Percentiles rank a stretch among this genome's conserved stretches.
These are phyloP conservation scores for Cordyceps fumosorosea DNA, from an alignment of 2,329 filamentous ascomycete species.

Conservation along the genomic window DNA sequence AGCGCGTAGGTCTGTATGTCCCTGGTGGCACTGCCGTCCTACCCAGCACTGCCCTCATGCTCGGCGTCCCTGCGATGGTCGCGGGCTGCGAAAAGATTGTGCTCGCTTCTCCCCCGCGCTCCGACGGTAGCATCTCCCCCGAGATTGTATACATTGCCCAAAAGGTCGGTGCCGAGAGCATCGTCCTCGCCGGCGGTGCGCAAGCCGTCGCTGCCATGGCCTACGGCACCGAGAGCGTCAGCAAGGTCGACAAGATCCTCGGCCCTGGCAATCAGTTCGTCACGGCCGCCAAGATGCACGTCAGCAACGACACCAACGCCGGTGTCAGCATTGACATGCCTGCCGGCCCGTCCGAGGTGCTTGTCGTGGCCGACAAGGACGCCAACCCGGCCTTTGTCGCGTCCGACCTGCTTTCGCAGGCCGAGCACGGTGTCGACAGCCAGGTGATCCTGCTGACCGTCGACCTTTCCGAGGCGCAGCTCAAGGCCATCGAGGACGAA, in stretches of 20 bases:
- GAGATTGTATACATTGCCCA: slow-evolving; percentile 97
- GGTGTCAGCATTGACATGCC: slow-evolving; percentile 98
- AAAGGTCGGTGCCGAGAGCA: slow-evolving; percentile 92
- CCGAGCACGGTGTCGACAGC: slow-evolving; percentile 92
- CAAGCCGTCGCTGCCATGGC: slow-evolving; percentile 96
- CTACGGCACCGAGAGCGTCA: slow-evolving; percentile 90
- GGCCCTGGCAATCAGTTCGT: slow-evolving; percentile 98
- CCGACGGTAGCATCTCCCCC: slow-evolving; percentile 85
- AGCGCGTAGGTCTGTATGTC: slow-evolving; percentile 92
- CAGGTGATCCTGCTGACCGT: slow-evolving; percentile 90
- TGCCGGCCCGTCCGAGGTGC: slow-evolving; percentile 88
- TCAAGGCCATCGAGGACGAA: slow-evolving; percentile 84
- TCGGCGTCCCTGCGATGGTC: slow-evolving; percentile 95
- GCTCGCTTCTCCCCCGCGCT: slow-evolving; percentile 80
- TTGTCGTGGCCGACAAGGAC: slow-evolving; percentile 86
- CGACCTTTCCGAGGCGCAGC: slow-evolving; percentile 63
- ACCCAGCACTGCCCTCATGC: slow-evolving; percentile 93
- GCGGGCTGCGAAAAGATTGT: slow-evolving; percentile 95
- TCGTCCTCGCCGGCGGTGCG: slow-evolving; percentile 90
- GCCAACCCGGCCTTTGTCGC: slow-evolving; percentile 93
- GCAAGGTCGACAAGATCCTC: slow-evolving; percentile 97
- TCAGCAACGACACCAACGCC: slow-evolving; percentile 94
- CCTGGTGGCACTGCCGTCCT: slow-evolving; percentile 96
- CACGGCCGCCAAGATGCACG: slow-evolving; percentile 96
- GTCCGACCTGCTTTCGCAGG: slow-evolving; percentile 88